A percentile compares a stretch with the other conserved stretches of the same genome.
Evolutionary conservation across 768 basidiomycete species (phyloP).

Genomic region (Trametopsis cervina): DNA sequence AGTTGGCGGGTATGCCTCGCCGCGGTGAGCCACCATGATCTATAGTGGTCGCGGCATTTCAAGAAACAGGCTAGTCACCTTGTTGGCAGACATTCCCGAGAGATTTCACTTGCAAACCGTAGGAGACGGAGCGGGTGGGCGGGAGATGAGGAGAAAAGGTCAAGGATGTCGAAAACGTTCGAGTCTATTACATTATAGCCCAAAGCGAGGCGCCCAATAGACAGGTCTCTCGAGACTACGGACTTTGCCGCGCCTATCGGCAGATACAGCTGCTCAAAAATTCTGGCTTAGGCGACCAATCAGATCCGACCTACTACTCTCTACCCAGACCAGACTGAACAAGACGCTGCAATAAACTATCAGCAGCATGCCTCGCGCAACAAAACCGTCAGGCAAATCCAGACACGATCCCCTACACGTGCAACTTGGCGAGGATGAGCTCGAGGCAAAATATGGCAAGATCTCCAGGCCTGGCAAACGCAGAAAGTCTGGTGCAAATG

Average conservation of each 20-base stretch:
- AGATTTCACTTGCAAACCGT: background rate
- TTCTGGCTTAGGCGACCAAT: no score
- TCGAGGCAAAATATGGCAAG: slow-evolving; percentile 70
- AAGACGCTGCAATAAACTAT: background rate
- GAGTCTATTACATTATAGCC: background rate
- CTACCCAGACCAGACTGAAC: no score
- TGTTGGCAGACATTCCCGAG: background rate
- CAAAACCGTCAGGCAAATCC: slow-evolving; percentile 44
- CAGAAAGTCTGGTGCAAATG: slow-evolving; percentile 44
- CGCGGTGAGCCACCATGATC: no score
- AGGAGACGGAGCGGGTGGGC: background rate
- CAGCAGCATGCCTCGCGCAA: slow-evolving; percentile 56
- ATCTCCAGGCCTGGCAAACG: slow-evolving; percentile 72
- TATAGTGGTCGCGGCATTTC: no score
- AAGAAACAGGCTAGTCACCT: background rate
- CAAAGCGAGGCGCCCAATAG: background rate
- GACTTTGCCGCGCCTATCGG: slow-evolving; percentile 4
- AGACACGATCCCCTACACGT: slow-evolving; percentile 85
- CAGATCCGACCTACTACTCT: no score
- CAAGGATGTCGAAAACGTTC: no score
- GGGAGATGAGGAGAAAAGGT: slow-evolving; percentile 3
- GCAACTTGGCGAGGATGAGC: slow-evolving; percentile 77
- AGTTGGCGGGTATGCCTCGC: background rate
- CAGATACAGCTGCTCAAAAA: background rate
- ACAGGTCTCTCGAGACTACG: background rate